A percentile compares a stretch with the other conserved stretches of the same genome.
Evolutionary conservation across 192 early-diverging fungal species (phyloP).

Genomic region (Coemansia sp.): DNA sequence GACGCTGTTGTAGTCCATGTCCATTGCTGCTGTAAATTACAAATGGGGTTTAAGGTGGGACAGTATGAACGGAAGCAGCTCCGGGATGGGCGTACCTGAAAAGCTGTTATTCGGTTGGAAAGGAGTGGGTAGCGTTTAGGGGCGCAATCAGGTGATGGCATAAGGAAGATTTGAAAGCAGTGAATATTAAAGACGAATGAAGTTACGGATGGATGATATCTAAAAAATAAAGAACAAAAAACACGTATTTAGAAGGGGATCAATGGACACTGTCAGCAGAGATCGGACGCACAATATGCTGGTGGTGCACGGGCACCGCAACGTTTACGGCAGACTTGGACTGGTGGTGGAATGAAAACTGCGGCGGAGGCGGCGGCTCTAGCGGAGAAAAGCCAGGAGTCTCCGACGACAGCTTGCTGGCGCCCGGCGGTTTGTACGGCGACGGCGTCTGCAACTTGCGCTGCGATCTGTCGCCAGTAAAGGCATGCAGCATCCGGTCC

Average conservation of each 20-base stretch:
- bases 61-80: no score
- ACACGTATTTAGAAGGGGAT: neutral
- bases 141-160: neutral
- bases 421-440: constrained; percentile 1
- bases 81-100: no score
- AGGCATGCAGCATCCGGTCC: constrained; percentile 39
- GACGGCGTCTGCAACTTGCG: constrained; percentile 12
- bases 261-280: constrained; percentile 17
- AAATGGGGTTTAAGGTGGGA: neutral
- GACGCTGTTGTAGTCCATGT: constrained; percentile 25
- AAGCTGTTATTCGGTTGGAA: no score
- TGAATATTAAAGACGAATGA: neutral
- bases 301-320: neutral
- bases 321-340: constrained; percentile 37
- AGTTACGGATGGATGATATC: neutral
- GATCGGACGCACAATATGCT: neutral
- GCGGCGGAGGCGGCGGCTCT: constrained; percentile 26
- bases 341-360: constrained; percentile 33
- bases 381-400: constrained; percentile 4
- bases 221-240: neutral
- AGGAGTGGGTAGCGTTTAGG: neutral
- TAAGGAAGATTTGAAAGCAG: neutral
- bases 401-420: constrained; percentile 15
- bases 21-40: constrained; percentile 13
- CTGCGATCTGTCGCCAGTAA: constrained; percentile 19